phyloP scores from a whole-genome alignment of 1,284 basidiomycete species.

The Puccinia triticina region DNA sequence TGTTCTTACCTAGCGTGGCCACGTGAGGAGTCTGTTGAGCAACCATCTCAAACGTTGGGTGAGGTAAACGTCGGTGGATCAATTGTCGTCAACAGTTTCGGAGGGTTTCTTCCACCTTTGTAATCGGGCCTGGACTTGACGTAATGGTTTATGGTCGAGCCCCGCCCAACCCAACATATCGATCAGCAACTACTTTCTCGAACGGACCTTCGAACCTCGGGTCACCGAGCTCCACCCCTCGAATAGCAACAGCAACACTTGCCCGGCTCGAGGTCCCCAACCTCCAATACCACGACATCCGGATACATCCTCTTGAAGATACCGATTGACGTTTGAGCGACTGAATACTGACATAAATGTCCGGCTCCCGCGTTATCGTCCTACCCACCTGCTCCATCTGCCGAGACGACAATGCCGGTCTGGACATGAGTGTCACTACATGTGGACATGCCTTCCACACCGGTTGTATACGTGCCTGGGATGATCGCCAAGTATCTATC shows the following conservation, averaged over 20 bases:
- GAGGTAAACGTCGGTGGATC: no score
- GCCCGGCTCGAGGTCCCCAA: neutral
- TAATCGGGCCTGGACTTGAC: no score
- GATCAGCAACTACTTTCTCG: no score
- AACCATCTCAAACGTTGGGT: neutral
- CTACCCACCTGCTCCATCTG: slow-evolving; percentile 43
- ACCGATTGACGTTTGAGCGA: neutral
- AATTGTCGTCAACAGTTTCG: no score
- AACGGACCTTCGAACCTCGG: no score
- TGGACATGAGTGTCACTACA: neutral
- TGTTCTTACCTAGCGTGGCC: neutral
- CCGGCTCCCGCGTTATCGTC: slow-evolving; percentile 14
- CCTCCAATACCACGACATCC: neutral
- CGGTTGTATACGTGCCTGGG: slow-evolving; percentile 27
- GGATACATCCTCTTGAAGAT: neutral
- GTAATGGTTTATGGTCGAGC: no score
- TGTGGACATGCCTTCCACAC: slow-evolving; percentile 44
- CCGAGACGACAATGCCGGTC: slow-evolving; percentile 21
- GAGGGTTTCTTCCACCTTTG: no score
- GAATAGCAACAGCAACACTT: no score
- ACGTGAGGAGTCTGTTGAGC: neutral
- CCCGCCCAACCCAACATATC: no score
- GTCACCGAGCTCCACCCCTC: no score
- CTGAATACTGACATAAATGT: neutral
- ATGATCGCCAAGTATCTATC: neutral